Base-by-base conservation (phyloP, 192 early-diverging fungal species). In the Dimargaris verticillata region DNA sequence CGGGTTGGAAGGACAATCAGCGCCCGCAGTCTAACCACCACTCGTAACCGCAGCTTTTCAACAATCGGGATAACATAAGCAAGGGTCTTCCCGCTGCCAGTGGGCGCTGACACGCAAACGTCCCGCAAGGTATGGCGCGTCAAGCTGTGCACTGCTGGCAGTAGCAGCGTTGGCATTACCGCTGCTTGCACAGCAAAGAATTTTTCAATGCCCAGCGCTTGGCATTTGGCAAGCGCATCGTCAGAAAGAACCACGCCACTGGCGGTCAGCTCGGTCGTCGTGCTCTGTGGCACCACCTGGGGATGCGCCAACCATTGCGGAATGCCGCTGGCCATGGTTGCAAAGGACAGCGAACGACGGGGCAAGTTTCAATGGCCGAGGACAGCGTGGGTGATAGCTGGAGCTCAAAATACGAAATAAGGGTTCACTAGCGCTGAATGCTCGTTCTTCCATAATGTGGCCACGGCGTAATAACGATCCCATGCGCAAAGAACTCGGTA, bases 21-120 rank as follows among this genome's bases (percentile, higher is more conserved):
- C 5, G 91, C 93, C 5, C 95, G 78, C 44, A 96, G 72, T 38
- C 93, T 79, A 7, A 83, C 80, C 5, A 94, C 80, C 24, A 87
- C 68, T 17, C 95, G 79, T 41, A 70, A 66, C 11, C 81, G 77
- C 20, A 98, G 69, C 52, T 84, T 80, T 68, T 87, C 90, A 26
- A 96, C 79, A 60, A 98, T 89, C 1, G 95, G 95, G 18, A 98
- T 64, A 6, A 91, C 92, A 77, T 92, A 98, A 0, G 93, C 91
- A 43, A 98, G 70, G 2, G 95, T 98, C 68, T 98, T 98, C 25
- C 95, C 95, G 53, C 85, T 88, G 33, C 95, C 95, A 0, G 95
- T 98, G 0, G 93, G 87, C 20, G 92, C 88, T 11, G 92, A 93
- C 17, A 98, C 91, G 64, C 91, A 93, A 25, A 98, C 64, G 66